Base-by-base conservation (phyloP, 73 alveolate genomes). In the Stentor coeruleus region DNA sequence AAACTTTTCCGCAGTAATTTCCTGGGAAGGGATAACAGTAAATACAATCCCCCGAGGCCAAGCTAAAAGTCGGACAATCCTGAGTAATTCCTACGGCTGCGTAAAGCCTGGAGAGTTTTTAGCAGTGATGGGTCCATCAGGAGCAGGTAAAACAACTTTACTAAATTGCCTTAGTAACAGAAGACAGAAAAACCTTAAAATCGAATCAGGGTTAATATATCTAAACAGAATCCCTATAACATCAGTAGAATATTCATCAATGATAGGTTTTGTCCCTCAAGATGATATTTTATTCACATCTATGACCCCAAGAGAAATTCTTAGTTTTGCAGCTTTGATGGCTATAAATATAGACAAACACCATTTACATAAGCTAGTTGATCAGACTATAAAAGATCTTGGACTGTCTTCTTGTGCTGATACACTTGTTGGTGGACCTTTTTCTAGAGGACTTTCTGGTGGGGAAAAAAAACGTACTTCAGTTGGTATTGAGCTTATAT, bases 91-190 rank as follows among this genome's bases (percentile, higher is more conserved):
- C 11, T 31, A 37, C 6, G 88, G 88, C 28, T 26, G 59, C 26
- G 91, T 76, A 26, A 77, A 81, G 60, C 93, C 93, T 1, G 93
- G 93, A 0, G 85, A 87, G 84, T 74, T 87, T 35, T 39, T 84
- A 35, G 81, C 88, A 0, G 59, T 82, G 36, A 74, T 85, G 58
- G 91, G 91, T 37, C 82, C 91, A 41, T 79, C 93, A 39, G 92
- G 92, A 1, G 89, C 90, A 59, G 95, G 95, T 33, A 90, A 90
- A 84, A 90, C 95, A 3, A 87, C 95, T 1, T 85, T 90, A 36
- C 59, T 90, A 39, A 90, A 90, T 84, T 49, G 66, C 20, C 66
- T 49, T 20, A 49, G 66, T 49, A 6, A 49, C 28, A 49, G 66
- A 49, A 6, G 28, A 11, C 66, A 49, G 20, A 49, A 49, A 49